Percentiles rank a stretch among this genome's conserved stretches.
These are phyloP conservation scores for Podosphaera fusca DNA, from an alignment of 2,329 filamentous ascomycete species.

Conservation along the genomic window DNA sequence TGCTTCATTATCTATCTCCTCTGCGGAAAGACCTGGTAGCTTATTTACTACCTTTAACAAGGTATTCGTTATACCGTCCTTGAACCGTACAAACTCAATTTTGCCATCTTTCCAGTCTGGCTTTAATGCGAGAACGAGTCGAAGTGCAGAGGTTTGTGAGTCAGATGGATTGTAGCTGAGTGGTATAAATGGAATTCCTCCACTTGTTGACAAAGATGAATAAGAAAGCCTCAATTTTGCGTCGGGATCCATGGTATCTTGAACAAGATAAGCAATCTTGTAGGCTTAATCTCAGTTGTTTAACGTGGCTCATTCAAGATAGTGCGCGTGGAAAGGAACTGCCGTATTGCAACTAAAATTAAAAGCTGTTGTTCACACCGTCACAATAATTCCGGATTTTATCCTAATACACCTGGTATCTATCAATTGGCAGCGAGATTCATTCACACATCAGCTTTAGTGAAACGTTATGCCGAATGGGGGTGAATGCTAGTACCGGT, in stretches of 20 bases:
- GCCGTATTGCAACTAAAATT: no score
- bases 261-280: not conserved
- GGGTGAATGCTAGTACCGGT: no score
- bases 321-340: no score
- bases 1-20: conserved; percentile 62
- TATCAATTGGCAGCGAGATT: no score
- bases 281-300: not conserved
- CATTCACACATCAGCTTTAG: no score
- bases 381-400: no score
- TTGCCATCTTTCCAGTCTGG: conserved; percentile 68
- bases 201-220: not conserved
- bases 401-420: no score
- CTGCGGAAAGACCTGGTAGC: conserved; percentile 43
- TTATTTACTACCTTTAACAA: conserved; percentile 56
- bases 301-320: not conserved
- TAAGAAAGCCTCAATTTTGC: not conserved
- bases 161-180: conserved; percentile 57
- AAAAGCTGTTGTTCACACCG: no score
- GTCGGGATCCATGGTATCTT: not conserved
- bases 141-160: conserved; percentile 54
- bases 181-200: conserved; percentile 40
- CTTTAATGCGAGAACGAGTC: conserved; percentile 54
- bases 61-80: conserved; percentile 95
- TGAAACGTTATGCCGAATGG: no score
- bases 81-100: conserved; percentile 76